Conservation (phyloP, 768 basidiomycete species). For the Amanita jacksonii region DNA sequence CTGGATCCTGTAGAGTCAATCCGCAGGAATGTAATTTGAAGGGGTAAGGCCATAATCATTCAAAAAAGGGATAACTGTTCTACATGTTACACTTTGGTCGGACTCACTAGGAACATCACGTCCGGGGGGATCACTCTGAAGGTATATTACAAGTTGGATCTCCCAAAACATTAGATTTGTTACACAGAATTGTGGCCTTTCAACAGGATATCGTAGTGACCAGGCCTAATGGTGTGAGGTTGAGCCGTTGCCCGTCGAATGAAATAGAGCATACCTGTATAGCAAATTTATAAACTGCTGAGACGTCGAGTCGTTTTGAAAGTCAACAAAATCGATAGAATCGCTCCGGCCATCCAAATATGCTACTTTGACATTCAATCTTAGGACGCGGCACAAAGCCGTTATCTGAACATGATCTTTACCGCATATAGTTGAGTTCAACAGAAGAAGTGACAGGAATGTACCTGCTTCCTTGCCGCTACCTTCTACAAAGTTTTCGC, state of each 20-base stretch:
- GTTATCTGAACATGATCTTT: slow-evolving; percentile 76
- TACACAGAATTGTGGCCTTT: not conserved
- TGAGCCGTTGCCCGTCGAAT: not conserved
- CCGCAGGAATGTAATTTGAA: no score
- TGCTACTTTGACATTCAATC: slow-evolving; percentile 61
- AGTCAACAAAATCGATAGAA: slow-evolving; percentile 60
- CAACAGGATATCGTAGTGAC: slow-evolving; percentile 76
- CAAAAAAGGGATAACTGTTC: no score
- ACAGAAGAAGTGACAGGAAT: slow-evolving; percentile 4
- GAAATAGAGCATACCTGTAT: slow-evolving; percentile 46
- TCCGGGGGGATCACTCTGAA: no score
- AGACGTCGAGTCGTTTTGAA: slow-evolving; percentile 39
- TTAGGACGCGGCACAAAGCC: slow-evolving; percentile 61
- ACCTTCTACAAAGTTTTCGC: slow-evolving; percentile 68
- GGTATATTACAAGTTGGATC: no score
- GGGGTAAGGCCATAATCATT: no score
- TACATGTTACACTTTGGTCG: no score
- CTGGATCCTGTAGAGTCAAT: no score
- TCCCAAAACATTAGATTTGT: no score
- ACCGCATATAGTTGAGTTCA: not conserved
- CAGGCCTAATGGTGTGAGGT: slow-evolving; percentile 44
- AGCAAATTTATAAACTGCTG: slow-evolving; percentile 49
- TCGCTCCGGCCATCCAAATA: slow-evolving; percentile 61
- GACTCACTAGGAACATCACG: no score
- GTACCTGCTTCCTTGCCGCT: slow-evolving; percentile 70